Evolutionary conservation across 2,329 filamentous ascomycete genomes (phyloP).

Genomic region (Talaromyces verruculosus): DNA sequence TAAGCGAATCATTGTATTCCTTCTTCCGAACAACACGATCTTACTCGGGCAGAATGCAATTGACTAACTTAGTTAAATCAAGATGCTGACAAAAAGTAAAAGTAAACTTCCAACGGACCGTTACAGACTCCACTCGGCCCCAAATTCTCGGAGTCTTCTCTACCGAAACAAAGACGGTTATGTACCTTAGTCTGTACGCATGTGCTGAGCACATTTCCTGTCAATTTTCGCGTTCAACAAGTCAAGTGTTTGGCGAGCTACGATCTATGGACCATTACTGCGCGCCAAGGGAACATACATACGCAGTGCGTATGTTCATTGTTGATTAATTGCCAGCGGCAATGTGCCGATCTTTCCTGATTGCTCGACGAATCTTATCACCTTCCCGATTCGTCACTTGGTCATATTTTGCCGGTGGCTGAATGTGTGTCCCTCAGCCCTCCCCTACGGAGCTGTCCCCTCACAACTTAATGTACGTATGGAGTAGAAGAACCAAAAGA

Average conservation of each 20-base stretch:
- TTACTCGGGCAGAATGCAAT: background rate
- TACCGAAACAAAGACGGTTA: conserved; percentile 1
- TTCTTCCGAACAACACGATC: background rate
- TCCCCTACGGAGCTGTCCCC: background rate
- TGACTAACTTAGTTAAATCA: background rate
- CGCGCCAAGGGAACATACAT: background rate
- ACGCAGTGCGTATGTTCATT: background rate
- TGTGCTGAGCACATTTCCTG: background rate
- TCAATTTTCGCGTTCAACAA: background rate
- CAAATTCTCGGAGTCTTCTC: conserved; percentile 15
- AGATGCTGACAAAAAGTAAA: background rate
- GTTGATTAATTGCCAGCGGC: background rate
- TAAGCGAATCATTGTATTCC: background rate
- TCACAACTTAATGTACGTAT: background rate
- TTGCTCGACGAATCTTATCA: background rate
- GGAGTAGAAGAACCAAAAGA: background rate
- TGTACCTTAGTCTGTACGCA: background rate
- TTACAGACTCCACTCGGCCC: conserved; percentile 18
- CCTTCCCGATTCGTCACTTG: conserved; percentile 3
- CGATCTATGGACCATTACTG: background rate
- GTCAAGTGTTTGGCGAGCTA: background rate
- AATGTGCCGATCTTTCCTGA: conserved; percentile 1
- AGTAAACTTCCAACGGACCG: conserved; percentile 9
- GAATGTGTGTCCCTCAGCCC: background rate
- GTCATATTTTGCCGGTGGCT: background rate